Conservation (phyloP, 371 early-diverging fungal genomes). For the Mucor irregularis region DNA sequence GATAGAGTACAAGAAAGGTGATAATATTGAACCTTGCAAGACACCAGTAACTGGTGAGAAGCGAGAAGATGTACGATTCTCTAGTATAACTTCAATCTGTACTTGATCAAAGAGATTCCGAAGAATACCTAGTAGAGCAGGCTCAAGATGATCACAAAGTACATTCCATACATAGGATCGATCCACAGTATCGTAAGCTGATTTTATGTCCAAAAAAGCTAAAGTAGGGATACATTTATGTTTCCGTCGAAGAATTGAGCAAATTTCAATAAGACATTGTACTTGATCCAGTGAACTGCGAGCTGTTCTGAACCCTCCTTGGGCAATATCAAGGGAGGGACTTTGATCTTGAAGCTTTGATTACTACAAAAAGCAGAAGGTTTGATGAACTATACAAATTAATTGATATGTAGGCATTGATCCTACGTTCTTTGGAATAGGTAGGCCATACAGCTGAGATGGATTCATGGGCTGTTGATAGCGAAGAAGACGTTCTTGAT, state of each 20-base stretch:
- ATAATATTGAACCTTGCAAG: slow-evolving; percentile 29
- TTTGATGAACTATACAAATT: too few relatives aligned
- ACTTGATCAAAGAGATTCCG: slow-evolving; percentile 16
- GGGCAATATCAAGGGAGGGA: slow-evolving; percentile 20
- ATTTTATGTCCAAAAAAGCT: slow-evolving; percentile 23
- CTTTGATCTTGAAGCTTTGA: too few relatives aligned
- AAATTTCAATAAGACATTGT: slow-evolving; percentile 9
- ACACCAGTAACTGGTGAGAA: slow-evolving; percentile 21
- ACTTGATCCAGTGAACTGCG: slow-evolving; percentile 15
- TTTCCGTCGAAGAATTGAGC: background rate
- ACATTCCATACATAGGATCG: slow-evolving; percentile 3
- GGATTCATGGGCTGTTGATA: too few relatives aligned
- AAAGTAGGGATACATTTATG: background rate
- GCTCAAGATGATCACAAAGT: background rate
- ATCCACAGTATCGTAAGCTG: slow-evolving; percentile 27
- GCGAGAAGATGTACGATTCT: background rate
- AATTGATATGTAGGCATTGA: too few relatives aligned
- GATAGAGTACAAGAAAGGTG: slow-evolving; percentile 21
- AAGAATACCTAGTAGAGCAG: slow-evolving; percentile 2
- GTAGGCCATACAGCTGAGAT: too few relatives aligned
- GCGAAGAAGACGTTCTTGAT: too few relatives aligned
- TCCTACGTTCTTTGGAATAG: too few relatives aligned
- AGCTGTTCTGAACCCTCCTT: slow-evolving; percentile 16
- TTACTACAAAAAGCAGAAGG: too few relatives aligned
- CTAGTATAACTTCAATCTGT: slow-evolving; percentile 2